A percentile compares a stretch with the other conserved stretches of the same genome.
Evolutionary conservation across 441 rosid species (phyloP).

Genomic region (Erodium trifolium): DNA sequence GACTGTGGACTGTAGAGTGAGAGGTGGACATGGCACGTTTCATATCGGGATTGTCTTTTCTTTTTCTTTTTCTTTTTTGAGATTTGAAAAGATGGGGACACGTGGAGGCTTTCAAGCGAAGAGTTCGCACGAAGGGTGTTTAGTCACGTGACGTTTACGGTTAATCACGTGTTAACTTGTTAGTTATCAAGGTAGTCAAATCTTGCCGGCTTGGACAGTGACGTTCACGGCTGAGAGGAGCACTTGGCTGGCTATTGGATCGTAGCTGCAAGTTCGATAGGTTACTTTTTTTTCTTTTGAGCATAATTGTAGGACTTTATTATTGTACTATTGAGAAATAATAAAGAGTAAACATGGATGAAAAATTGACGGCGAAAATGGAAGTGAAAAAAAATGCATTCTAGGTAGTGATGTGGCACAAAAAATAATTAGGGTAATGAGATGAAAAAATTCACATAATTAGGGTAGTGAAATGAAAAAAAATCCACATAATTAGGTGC

Average conservation of each 20-base stretch:
- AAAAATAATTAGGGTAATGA: too few relatives aligned
- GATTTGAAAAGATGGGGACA: slow-evolving; percentile 8
- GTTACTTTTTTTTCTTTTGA: too few relatives aligned
- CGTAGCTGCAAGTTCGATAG: not conserved
- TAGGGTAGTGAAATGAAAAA: too few relatives aligned
- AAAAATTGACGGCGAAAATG: too few relatives aligned
- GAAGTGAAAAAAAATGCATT: too few relatives aligned
- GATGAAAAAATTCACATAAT: too few relatives aligned
- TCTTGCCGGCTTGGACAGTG: slow-evolving; percentile 3
- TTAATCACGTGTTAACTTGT: not conserved
- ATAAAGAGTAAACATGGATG: too few relatives aligned
- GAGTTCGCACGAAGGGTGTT: not conserved
- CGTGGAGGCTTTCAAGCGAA: slow-evolving; percentile 17
- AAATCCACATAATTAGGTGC: too few relatives aligned
- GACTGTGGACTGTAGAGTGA: slow-evolving; percentile 7
- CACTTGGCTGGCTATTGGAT: not conserved
- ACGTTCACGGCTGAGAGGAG: slow-evolving; percentile 2
- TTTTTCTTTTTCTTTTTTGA: not conserved
- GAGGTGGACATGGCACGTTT: slow-evolving; percentile 14
- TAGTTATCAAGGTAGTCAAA: too few relatives aligned
- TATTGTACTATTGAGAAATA: too few relatives aligned
- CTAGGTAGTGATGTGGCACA: too few relatives aligned
- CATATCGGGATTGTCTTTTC: not conserved
- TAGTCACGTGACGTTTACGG: not conserved
- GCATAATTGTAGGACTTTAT: too few relatives aligned